These are phyloP conservation scores for Pyrus communis DNA, from an alignment of 306 rosid genomes.

Conservation along the genomic window DNA sequence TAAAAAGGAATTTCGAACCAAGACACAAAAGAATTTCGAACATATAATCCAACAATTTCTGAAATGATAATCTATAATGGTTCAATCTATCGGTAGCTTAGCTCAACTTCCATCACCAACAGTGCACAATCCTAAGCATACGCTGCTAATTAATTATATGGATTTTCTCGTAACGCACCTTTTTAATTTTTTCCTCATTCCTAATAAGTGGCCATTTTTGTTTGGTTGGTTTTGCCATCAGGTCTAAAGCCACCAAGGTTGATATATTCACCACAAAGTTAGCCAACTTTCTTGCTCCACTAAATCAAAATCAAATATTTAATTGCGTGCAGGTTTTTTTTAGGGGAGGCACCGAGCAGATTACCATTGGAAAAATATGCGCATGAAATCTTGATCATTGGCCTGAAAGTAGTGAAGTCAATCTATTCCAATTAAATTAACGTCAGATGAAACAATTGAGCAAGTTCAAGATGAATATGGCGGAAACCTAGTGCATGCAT, in stretches of 20 bases:
- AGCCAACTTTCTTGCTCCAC: constrained; percentile 12
- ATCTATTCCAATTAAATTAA: not conserved
- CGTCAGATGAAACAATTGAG: not conserved
- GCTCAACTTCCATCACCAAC: not conserved
- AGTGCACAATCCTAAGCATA: not conserved
- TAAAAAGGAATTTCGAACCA: no score
- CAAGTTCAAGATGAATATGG: not conserved
- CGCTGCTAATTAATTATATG: not conserved
- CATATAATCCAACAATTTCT: not conserved
- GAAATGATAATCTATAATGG: not conserved
- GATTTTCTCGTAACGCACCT: not conserved
- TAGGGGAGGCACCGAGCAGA: not conserved
- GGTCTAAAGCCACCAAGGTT: constrained; percentile 2
- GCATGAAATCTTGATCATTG: not conserved
- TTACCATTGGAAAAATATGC: not conserved
- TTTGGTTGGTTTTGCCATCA: constrained; percentile 2
- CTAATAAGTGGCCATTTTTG: not conserved
- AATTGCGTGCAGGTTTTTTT: not conserved
- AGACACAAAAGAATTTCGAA: no score
- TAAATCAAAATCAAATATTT: not conserved
- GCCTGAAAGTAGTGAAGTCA: not conserved
- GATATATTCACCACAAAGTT: not conserved
- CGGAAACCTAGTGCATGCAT: not conserved
- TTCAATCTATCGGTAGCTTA: not conserved
- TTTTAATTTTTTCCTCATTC: not conserved